Percentiles rank a stretch among this genome's conserved stretches.
These are phyloP conservation scores for Sphagnurus paluster DNA, from an alignment of 1,284 basidiomycete species.

Conservation along the genomic window DNA sequence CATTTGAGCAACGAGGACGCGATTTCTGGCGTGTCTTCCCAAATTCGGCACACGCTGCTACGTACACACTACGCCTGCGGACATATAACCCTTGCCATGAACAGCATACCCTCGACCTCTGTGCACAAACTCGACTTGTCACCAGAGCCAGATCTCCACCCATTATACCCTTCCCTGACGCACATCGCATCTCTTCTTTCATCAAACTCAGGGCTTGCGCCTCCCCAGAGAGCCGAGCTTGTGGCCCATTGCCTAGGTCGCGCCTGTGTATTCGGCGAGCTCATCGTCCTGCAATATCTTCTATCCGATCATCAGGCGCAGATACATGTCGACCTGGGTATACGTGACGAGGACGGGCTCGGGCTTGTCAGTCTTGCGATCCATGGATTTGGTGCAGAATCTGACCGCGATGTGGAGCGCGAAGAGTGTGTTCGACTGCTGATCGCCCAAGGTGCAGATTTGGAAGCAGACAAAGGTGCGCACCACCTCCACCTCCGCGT, in stretches of 20 bases:
- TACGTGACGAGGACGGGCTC: slow-evolving; percentile 82
- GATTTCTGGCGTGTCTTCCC: no score
- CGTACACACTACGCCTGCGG: not conserved
- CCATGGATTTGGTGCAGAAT: slow-evolving; percentile 79
- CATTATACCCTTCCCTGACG: slow-evolving; percentile 68
- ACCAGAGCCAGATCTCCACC: slow-evolving; percentile 75
- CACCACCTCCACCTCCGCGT: slow-evolving; percentile 20
- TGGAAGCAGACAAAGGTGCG: slow-evolving; percentile 68
- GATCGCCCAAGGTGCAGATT: slow-evolving; percentile 76
- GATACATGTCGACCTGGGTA: slow-evolving; percentile 62
- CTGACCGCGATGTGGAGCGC: slow-evolving; percentile 80
- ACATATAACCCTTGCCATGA: not conserved
- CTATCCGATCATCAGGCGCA: slow-evolving; percentile 72
- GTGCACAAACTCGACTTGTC: slow-evolving; percentile 45
- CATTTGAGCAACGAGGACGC: no score
- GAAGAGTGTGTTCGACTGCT: slow-evolving; percentile 87
- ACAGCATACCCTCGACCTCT: slow-evolving; percentile 9
- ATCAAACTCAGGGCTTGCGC: slow-evolving; percentile 63
- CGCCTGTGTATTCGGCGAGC: slow-evolving; percentile 74
- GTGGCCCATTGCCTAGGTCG: slow-evolving; percentile 71
- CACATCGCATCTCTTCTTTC: slow-evolving; percentile 64
- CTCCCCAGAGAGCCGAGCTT: slow-evolving; percentile 65
- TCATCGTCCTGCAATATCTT: slow-evolving; percentile 69
- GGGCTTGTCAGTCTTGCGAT: slow-evolving; percentile 80
- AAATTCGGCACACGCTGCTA: no score